Conservation (phyloP, 768 basidiomycete species). For the Amylocystis lapponica region DNA sequence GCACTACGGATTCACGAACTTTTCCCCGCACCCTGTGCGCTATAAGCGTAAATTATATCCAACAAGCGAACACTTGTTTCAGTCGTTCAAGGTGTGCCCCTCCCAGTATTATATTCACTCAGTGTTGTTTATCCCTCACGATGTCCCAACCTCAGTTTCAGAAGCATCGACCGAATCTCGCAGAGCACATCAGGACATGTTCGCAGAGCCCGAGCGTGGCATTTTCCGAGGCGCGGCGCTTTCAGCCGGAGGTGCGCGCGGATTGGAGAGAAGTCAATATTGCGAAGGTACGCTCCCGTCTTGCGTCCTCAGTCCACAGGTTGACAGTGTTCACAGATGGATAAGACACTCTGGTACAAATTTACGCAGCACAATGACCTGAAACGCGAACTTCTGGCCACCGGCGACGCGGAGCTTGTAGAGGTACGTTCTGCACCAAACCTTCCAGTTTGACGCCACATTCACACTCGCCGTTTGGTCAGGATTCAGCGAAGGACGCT, state of each 20-base stretch:
- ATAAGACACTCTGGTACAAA: slow-evolving; percentile 56
- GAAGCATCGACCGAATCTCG: slow-evolving; percentile 51
- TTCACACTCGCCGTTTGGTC: neutral
- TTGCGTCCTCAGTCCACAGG: neutral
- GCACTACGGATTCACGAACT: slow-evolving; percentile 70
- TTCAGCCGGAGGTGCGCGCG: slow-evolving; percentile 51
- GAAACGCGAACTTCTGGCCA: slow-evolving; percentile 51
- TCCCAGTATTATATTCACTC: neutral
- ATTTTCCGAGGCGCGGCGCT: slow-evolving; percentile 61
- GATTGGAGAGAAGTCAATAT: slow-evolving; percentile 71
- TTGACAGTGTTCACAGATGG: slow-evolving; percentile 45
- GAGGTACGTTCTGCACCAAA: slow-evolving; percentile 47
- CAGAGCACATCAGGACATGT: slow-evolving; percentile 63
- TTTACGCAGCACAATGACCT: slow-evolving; percentile 66
- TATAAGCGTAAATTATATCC: slow-evolving; percentile 64
- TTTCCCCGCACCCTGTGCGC: slow-evolving; percentile 58
- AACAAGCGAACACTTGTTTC: slow-evolving; percentile 74
- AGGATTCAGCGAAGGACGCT: slow-evolving; percentile 73
- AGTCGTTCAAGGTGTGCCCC: slow-evolving; percentile 49
- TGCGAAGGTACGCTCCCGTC: slow-evolving; percentile 40
- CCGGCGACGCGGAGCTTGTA: slow-evolving; percentile 60
- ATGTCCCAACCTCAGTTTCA: slow-evolving; percentile 59
- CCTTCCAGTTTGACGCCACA: too few species aligned
- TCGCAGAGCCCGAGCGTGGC: slow-evolving; percentile 58
- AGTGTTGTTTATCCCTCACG: too few species aligned